These are phyloP conservation scores for Penicillium vulpinum DNA, from an alignment of 2,329 filamentous ascomycete species.

Conservation along the genomic window DNA sequence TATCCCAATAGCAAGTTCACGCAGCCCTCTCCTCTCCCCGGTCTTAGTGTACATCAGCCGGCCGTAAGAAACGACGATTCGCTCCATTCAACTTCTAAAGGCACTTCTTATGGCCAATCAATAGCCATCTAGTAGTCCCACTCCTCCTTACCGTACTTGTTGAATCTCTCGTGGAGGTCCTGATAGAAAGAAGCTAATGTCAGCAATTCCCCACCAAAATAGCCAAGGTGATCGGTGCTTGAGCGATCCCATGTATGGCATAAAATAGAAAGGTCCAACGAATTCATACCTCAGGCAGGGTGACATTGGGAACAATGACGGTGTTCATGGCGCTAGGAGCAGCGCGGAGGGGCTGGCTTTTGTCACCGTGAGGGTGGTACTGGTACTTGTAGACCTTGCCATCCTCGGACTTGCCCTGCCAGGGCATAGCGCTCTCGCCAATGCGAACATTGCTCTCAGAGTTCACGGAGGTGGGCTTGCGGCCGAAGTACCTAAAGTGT, in stretches of 20 bases:
- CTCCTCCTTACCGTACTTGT: conserved; percentile 99
- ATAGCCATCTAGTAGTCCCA: conserved; percentile 49
- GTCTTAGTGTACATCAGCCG: conserved; percentile 35
- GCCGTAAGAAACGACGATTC: conserved; percentile 16
- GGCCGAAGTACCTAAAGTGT: conserved; percentile 58
- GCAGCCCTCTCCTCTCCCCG: conserved; percentile 24
- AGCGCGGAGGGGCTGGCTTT: conserved; percentile 72
- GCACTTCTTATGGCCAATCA: conserved; percentile 7
- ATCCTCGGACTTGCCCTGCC: conserved; percentile 68
- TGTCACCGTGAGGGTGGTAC: conserved; percentile 84
- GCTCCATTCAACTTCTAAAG: conserved; percentile 19
- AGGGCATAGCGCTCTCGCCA: conserved; percentile 79
- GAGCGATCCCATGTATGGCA: neutral
- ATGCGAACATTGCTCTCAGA: conserved; percentile 78
- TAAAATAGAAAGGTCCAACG: neutral
- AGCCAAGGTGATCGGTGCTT: neutral
- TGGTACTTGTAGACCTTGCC: conserved; percentile 71
- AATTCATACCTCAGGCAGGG: conserved; percentile 73
- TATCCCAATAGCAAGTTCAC: conserved; percentile 24
- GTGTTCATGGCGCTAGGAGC: conserved; percentile 94
- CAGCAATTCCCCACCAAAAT: conserved; percentile 4
- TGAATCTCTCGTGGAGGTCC: conserved; percentile 94
- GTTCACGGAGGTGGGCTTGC: conserved; percentile 78
- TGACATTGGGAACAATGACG: conserved; percentile 91
- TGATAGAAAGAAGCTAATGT: conserved; percentile 38